These are phyloP conservation scores for Blastobotrys americana DNA, from an alignment of 805 yeast genomes.

Conservation along the genomic window DNA sequence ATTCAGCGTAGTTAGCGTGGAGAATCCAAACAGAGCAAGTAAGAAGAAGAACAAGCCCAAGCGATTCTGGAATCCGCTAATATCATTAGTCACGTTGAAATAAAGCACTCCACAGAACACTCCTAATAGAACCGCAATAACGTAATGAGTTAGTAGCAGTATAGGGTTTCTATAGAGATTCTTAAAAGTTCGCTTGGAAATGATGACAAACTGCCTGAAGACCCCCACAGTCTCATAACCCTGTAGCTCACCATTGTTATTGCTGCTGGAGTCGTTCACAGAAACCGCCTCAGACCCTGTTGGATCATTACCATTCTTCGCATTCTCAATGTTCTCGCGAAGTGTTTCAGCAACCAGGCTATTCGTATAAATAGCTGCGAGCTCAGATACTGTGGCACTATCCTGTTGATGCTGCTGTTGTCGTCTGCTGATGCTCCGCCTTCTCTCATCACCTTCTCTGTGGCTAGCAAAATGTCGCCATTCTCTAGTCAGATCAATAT, in stretches of 20 bases:
- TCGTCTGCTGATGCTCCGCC: not conserved
- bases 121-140: constrained; percentile 69
- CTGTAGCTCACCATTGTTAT: constrained; percentile 6
- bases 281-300: not conserved
- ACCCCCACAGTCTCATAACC: constrained; percentile 48
- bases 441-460: constrained; percentile 39
- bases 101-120: constrained; percentile 79
- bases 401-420: not conserved
- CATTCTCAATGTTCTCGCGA: constrained; percentile 19
- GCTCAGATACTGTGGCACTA: constrained; percentile 16
- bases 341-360: constrained; percentile 23
- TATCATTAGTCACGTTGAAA: constrained; percentile 76
- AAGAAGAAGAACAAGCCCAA: constrained; percentile 89
- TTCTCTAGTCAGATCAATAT: constrained; percentile 57
- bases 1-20: constrained; percentile 85
- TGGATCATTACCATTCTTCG: constrained; percentile 7
- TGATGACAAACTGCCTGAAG: constrained; percentile 57
- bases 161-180: constrained; percentile 90
- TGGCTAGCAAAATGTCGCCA: constrained; percentile 85
- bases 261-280: constrained; percentile 1
- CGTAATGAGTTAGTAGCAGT: constrained; percentile 76
- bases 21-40: constrained; percentile 87
- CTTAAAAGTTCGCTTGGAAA: constrained; percentile 82
- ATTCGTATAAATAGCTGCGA: constrained; percentile 26
- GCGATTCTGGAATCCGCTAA: constrained; percentile 94